Percentiles rank a stretch among this genome's conserved stretches.
These are phyloP conservation scores for Eucalyptus victrix DNA, from an alignment of 345 rosid species.

Conservation along the genomic window DNA sequence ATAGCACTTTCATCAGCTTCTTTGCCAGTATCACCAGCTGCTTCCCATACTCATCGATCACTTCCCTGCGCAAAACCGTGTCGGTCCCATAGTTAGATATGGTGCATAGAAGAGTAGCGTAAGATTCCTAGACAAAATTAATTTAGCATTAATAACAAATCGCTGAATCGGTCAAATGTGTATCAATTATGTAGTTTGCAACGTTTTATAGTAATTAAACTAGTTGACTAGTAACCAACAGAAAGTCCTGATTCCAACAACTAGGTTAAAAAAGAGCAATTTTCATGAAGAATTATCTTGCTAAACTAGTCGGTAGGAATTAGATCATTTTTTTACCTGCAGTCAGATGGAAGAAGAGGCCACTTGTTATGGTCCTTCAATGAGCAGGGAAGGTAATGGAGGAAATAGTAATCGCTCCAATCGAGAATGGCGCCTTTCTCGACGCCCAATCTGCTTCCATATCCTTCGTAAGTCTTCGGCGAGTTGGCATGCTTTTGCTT, in stretches of 20 bases:
- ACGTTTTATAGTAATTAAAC: background rate
- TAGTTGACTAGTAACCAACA: background rate
- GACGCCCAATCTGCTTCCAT: constrained; percentile 81
- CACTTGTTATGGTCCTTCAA: constrained; percentile 64
- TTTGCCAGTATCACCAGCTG: constrained; percentile 47
- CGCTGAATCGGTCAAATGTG: background rate
- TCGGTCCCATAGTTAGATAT: background rate
- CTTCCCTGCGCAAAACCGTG: constrained; percentile 29
- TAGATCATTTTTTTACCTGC: constrained; percentile 25
- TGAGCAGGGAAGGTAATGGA: constrained; percentile 50
- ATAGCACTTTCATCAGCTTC: constrained; percentile 62
- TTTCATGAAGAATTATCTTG: background rate
- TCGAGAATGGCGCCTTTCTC: constrained; percentile 86
- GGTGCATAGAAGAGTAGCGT: background rate
- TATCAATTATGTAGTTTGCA: background rate
- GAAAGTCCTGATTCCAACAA: background rate
- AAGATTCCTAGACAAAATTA: background rate
- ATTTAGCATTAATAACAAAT: background rate
- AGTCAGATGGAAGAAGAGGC: constrained; percentile 54
- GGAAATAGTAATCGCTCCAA: constrained; percentile 90
- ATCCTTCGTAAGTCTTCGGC: constrained; percentile 85
- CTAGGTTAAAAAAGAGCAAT: background rate
- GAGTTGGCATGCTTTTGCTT: constrained; percentile 61
- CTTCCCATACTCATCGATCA: constrained; percentile 59
- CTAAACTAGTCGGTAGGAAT: background rate